Evolutionary conservation across 1,284 basidiomycete species (phyloP), one percentile per base, ranked within the genome.

Genomic region (Tylopilus sp.): DNA sequence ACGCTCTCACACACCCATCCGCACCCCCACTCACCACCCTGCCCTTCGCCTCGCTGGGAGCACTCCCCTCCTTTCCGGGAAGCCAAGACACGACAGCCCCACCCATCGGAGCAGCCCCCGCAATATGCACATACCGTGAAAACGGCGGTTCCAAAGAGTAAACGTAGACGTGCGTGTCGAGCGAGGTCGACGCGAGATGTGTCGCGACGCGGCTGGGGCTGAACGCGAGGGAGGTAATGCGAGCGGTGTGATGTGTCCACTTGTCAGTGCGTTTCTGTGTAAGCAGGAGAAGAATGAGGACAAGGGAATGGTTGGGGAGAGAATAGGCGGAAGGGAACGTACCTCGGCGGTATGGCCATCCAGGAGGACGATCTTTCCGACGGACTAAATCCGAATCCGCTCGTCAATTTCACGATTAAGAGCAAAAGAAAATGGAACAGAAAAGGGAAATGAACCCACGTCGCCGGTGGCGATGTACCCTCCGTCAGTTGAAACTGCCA

Each of bases 151-250:
- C 76, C 33, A 92, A 82, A 57, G 85, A 86, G 86, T 92, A 98
- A 34, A 98, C 72, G 65, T 93, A 97, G 8, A 97, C 82, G 60
- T 92, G 83, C 25, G 94, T 96, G 66, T 99, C 96, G 31, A 96
- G 77, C 9, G 92, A 92, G 13, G 86, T 92, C 8, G 92, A 93
- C 3, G 86, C 92, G 52, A 90, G 82, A 59, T 93, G 60, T 2
- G 65, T 67, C 25, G 51, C n/a, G n/a, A n/a, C n/a, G n/a, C n/a
- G n/a, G n/a, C n/a, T n/a, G n/a, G n/a, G 36, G 4, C 46, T 48
- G 46, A 66, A 98, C 1, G 81, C 73, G 13, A 98, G 76, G 15
- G 88, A 81, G 57, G 87, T 80, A 51, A 98, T 80, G 18, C 92
- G 83, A 1, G 82, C 91, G 4, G 84, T 79, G 71, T 99, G 96